Conservation (phyloP, 2,329 filamentous ascomycete species). For the Epichloe hybrida region DNA sequence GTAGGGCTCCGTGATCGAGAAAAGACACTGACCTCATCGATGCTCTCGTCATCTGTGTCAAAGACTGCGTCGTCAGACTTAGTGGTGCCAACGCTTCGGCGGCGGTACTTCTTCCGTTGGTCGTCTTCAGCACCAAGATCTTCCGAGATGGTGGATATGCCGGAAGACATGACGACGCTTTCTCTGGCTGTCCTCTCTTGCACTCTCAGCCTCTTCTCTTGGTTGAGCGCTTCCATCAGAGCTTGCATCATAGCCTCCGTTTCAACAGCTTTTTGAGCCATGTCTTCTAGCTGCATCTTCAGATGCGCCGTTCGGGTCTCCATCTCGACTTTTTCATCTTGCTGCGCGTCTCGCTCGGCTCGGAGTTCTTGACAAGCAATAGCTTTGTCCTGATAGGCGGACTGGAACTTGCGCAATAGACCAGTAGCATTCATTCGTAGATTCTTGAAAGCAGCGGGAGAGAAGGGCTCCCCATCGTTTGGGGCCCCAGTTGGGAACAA, state of each 20-base stretch:
- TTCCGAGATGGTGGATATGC: slow-evolving; percentile 33
- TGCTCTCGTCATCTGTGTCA: slow-evolving; percentile 39
- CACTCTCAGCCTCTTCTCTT: slow-evolving; percentile 33
- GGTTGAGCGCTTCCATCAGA: slow-evolving; percentile 35
- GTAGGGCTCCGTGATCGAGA: slow-evolving; percentile 47
- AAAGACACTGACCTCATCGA: slow-evolving; percentile 43
- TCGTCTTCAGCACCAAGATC: slow-evolving; percentile 43
- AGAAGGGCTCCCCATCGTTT: slow-evolving; percentile 35
- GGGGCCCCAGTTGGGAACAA: slow-evolving; percentile 35
- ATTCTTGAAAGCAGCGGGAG: slow-evolving; percentile 46
- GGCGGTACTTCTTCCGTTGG: slow-evolving; percentile 26
- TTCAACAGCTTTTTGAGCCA: slow-evolving; percentile 39
- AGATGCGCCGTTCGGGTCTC: slow-evolving; percentile 38
- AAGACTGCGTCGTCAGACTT: slow-evolving; percentile 28
- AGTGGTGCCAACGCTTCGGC: slow-evolving; percentile 29
- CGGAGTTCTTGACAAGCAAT: slow-evolving; percentile 35
- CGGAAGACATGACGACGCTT: slow-evolving; percentile 17
- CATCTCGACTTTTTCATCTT: slow-evolving; percentile 43
- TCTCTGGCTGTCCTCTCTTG: slow-evolving; percentile 23
- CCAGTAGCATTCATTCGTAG: slow-evolving; percentile 44
- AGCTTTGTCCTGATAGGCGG: slow-evolving; percentile 42
- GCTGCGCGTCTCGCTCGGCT: slow-evolving; percentile 38
- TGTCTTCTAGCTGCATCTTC: slow-evolving; percentile 45
- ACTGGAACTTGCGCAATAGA: slow-evolving; percentile 42
- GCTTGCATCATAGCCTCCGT: slow-evolving; percentile 38